Conservation (phyloP, 2,329 filamentous ascomycete genomes). For the Apiospora saccharicola region DNA sequence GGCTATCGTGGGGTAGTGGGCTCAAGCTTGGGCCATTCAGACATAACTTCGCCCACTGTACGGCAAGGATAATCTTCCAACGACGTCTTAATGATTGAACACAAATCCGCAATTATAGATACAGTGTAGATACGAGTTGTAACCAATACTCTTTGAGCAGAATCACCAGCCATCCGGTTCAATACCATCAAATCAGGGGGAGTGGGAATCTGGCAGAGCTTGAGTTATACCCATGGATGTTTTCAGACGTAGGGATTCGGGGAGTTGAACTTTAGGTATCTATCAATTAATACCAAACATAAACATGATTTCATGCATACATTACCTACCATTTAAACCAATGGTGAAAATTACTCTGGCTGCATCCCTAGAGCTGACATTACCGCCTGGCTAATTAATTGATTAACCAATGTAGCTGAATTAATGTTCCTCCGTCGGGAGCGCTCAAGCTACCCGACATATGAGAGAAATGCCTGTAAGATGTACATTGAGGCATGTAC, state of each 20-base stretch:
- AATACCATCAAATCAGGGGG: neutral
- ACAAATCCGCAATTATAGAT: neutral
- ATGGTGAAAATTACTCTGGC: no score
- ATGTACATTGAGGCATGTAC: no score
- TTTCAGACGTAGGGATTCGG: neutral
- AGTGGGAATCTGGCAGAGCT: neutral
- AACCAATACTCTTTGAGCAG: neutral
- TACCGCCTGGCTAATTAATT: no score
- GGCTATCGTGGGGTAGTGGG: conserved; percentile 15
- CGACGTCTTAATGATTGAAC: neutral
- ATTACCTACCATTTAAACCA: no score
- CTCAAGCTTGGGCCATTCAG: neutral
- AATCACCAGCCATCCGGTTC: neutral
- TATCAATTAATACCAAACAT: no score
- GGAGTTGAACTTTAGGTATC: no score
- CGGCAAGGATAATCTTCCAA: neutral
- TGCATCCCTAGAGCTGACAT: no score
- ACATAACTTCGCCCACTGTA: neutral
- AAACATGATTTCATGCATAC: no score
- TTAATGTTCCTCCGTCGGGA: no score
- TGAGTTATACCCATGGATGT: neutral
- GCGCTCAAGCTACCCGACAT: no score
- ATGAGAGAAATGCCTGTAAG: no score
- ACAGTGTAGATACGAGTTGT: neutral
- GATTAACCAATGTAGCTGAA: no score